Conservation (phyloP, 2,329 filamentous ascomycete species). For the Didymosphaeria variabile region DNA sequence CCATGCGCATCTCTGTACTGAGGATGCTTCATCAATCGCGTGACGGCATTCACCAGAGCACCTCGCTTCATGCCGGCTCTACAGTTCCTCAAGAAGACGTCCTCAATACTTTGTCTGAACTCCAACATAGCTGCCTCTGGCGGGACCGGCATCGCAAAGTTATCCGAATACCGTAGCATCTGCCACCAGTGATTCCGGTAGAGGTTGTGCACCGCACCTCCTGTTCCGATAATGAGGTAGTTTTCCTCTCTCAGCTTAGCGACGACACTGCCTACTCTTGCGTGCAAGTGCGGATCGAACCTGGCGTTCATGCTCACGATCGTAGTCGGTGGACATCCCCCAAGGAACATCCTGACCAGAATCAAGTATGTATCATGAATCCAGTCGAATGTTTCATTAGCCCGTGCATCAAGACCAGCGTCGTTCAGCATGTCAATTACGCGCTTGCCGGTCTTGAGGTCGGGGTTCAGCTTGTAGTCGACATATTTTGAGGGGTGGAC, state of each 20-base stretch:
- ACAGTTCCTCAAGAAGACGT: constrained; percentile 63
- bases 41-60: constrained; percentile 62
- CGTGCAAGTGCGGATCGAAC: constrained; percentile 65
- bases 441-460: constrained; percentile 62
- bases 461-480: constrained; percentile 68
- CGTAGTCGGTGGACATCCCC: constrained; percentile 71
- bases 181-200: constrained; percentile 73
- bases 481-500: constrained; percentile 72
- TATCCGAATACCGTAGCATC: constrained; percentile 71
- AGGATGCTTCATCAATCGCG: constrained; percentile 74
- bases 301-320: constrained; percentile 65
- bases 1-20: constrained; percentile 72
- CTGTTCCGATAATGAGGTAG: constrained; percentile 66
- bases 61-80: constrained; percentile 57
- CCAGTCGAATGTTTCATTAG: constrained; percentile 70
- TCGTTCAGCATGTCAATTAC: constrained; percentile 61
- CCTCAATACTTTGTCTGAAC: constrained; percentile 71
- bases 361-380: constrained; percentile 77
- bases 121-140: constrained; percentile 70
- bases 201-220: constrained; percentile 75
- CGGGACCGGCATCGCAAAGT: constrained; percentile 67
- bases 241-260: constrained; percentile 63
- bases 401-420: constrained; percentile 63
- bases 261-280: constrained; percentile 66
- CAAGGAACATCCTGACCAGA: constrained; percentile 74